A percentile compares a stretch with the other conserved stretches of the same genome.
Conservation (phyloP, 2,329 filamentous ascomycete genomes). For the Cytospora paraplurivora region DNA sequence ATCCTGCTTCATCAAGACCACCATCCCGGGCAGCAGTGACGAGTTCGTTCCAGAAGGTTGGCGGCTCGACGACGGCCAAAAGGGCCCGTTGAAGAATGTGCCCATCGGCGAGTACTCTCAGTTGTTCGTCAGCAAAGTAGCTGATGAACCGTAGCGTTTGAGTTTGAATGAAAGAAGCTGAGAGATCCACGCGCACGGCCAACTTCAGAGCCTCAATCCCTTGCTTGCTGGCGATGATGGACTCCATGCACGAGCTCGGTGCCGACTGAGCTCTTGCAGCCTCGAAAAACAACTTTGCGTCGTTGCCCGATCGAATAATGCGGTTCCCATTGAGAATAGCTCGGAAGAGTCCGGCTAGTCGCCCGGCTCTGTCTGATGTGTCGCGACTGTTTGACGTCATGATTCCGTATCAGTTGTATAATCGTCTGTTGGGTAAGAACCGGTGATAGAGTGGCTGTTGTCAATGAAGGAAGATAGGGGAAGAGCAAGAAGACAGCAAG, state of each 20-base stretch:
- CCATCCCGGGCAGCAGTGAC: constrained; percentile 37
- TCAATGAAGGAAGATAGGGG: neutral
- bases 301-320: constrained; percentile 28
- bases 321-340: constrained; percentile 33
- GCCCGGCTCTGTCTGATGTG: constrained; percentile 8
- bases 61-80: constrained; percentile 50
- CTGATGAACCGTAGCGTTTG: constrained; percentile 41
- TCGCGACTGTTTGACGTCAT: constrained; percentile 5
- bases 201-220: constrained; percentile 35
- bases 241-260: constrained; percentile 35
- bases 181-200: constrained; percentile 34
- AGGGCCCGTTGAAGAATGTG: constrained; percentile 52
- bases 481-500: neutral
- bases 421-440: too few species aligned
- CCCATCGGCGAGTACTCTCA: constrained; percentile 54
- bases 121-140: constrained; percentile 43
- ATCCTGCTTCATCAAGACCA: constrained; percentile 37
- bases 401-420: neutral
- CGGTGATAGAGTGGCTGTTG: too few species aligned
- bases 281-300: constrained; percentile 39
- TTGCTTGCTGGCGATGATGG: constrained; percentile 33
- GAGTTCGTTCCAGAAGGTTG: constrained; percentile 56
- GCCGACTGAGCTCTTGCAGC: constrained; percentile 31
- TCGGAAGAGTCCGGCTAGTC: constrained; percentile 30
- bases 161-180: constrained; percentile 36